Percentiles rank a stretch among this genome's conserved stretches.
phyloP scores from a whole-genome alignment of 106 monocot genomes.

The Platanthera zijinensis region DNA sequence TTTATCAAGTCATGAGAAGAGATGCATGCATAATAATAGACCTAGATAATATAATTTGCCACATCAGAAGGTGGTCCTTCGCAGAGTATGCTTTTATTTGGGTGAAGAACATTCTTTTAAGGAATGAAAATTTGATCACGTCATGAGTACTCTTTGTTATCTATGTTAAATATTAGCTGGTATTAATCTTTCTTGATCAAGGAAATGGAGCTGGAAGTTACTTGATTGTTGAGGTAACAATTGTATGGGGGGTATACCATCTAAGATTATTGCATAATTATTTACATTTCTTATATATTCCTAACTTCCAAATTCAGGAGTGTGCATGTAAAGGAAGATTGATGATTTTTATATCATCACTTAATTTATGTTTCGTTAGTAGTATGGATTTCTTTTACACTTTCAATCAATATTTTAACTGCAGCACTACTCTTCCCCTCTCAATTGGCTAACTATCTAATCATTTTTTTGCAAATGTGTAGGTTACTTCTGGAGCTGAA shows the following conservation, averaged over 20 bases:
- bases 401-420: background rate
- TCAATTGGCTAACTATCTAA: background rate
- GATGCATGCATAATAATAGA: too few relatives aligned
- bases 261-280: background rate
- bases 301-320: background rate
- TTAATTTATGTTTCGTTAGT: background rate
- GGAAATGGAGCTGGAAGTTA: too few relatives aligned
- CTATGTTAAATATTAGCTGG: too few relatives aligned
- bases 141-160: too few relatives aligned
- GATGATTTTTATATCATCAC: conserved; percentile 1
- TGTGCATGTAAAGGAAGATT: background rate
- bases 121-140: too few relatives aligned
- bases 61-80: too few relatives aligned
- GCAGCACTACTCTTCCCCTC: background rate
- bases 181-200: too few relatives aligned
- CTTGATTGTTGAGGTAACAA: too few relatives aligned
- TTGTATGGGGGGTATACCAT: background rate
- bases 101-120: too few relatives aligned
- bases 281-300: background rate
- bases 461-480: conserved; percentile 7
- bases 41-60: too few relatives aligned
- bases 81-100: too few relatives aligned
- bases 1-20: too few relatives aligned
- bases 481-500: conserved; percentile 94
- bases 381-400: background rate